Conservation (phyloP, 1,284 basidiomycete species). For the Cutaneotrichosporon sp. region DNA sequence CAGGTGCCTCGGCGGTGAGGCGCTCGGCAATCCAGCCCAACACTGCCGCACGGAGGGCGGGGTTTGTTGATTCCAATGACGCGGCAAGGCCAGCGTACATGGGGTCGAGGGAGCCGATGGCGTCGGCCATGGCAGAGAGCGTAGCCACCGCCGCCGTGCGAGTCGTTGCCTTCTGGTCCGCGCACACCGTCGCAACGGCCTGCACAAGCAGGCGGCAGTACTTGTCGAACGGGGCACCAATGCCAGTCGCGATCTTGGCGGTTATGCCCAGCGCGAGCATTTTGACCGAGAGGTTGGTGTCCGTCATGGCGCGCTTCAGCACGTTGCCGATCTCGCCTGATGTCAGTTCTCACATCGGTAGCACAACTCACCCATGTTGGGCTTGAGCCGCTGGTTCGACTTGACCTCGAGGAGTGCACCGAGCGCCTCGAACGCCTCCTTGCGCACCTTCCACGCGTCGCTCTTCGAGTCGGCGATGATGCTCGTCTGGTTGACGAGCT, state of each 20-base stretch:
- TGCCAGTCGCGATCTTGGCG: slow-evolving; percentile 82
- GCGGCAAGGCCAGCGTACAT: slow-evolving; percentile 77
- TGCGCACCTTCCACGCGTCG: slow-evolving; percentile 96
- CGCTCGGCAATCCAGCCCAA: slow-evolving; percentile 73
- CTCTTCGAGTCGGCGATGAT: slow-evolving; percentile 80
- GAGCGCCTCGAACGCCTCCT: slow-evolving; percentile 87
- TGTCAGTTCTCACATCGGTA: background rate
- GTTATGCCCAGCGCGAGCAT: slow-evolving; percentile 86
- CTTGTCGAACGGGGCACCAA: slow-evolving; percentile 95
- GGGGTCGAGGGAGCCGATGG: slow-evolving; percentile 79
- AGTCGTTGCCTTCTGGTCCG: slow-evolving; percentile 90
- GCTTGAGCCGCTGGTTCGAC: slow-evolving; percentile 87
- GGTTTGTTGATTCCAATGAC: slow-evolving; percentile 83
- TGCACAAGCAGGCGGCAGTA: slow-evolving; percentile 73
- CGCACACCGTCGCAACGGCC: slow-evolving; percentile 78
- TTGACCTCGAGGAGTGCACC: slow-evolving; percentile 84
- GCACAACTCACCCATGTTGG: slow-evolving; percentile 76
- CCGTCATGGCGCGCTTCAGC: slow-evolving; percentile 83
- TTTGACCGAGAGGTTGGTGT: slow-evolving; percentile 95
- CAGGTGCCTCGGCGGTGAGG: slow-evolving; percentile 50
- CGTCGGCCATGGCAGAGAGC: slow-evolving; percentile 78
- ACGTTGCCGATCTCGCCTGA: slow-evolving; percentile 86
- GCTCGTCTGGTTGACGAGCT: slow-evolving; percentile 78
- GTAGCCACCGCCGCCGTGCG: slow-evolving; percentile 76
- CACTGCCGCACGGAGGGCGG: slow-evolving; percentile 79